phyloP scores from a whole-genome alignment of 2,329 filamentous ascomycete genomes.

The Alternaria burnsii region DNA sequence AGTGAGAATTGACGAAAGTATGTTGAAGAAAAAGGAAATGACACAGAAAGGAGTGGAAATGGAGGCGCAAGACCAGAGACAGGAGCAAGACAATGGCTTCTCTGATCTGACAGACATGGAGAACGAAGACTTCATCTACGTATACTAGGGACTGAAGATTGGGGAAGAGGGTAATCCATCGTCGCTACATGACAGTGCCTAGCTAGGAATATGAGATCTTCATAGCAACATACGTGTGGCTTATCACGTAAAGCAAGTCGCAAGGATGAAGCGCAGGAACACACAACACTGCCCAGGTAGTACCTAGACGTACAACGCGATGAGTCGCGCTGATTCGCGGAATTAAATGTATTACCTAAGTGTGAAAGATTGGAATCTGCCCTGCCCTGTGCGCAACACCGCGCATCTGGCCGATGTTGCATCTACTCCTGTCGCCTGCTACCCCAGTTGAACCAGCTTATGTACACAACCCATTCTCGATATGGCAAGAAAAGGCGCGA shows the following conservation, averaged over 20 bases:
- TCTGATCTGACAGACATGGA: conserved; percentile 30
- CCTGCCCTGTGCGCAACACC: not conserved
- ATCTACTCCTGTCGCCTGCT: not conserved
- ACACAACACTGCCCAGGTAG: not conserved
- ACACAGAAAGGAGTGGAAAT: conserved; percentile 22
- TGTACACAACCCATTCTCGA: not conserved
- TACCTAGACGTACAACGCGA: not conserved
- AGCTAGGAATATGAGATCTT: not conserved
- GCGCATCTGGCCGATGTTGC: not conserved
- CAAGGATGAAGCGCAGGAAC: not conserved
- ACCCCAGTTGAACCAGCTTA: not conserved
- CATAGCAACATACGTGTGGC: not conserved
- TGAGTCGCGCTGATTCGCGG: not conserved
- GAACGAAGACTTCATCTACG: conserved; percentile 32
- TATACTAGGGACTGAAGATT: conserved; percentile 3
- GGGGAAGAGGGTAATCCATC: not conserved
- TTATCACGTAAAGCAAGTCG: not conserved
- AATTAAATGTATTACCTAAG: not conserved
- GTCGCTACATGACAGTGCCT: not conserved
- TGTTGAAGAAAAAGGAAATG: conserved; percentile 40
- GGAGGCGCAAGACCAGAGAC: conserved; percentile 16
- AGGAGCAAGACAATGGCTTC: conserved; percentile 28
- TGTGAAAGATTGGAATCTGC: not conserved
- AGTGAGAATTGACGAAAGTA: conserved; percentile 43
- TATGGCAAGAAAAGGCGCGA: not conserved